Conservation (phyloP, 2,329 filamentous ascomycete species). For the Corynespora cassiicola region DNA sequence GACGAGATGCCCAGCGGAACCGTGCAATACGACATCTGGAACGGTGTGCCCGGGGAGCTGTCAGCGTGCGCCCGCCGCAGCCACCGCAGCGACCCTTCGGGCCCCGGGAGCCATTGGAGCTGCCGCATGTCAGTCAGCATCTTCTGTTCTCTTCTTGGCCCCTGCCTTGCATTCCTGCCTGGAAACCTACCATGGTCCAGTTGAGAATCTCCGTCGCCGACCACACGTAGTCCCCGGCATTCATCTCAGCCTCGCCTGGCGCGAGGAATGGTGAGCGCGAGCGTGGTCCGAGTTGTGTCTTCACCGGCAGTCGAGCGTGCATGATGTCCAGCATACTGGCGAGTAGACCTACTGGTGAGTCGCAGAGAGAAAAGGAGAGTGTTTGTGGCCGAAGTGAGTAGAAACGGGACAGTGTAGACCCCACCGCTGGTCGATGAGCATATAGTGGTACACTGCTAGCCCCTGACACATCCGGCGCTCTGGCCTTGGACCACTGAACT, state of each 20-base stretch:
- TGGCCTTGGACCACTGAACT: no score
- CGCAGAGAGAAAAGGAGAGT: constrained; percentile 44
- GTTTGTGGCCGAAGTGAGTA: constrained; percentile 44
- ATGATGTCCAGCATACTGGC: constrained; percentile 41
- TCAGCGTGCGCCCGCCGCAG: constrained; percentile 45
- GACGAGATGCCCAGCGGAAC: constrained; percentile 50
- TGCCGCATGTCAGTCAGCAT: no score
- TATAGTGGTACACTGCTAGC: background rate
- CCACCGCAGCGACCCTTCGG: constrained; percentile 52
- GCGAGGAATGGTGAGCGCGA: constrained; percentile 39
- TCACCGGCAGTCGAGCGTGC: constrained; percentile 24
- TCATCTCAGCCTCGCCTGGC: constrained; percentile 34
- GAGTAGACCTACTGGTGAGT: constrained; percentile 45
- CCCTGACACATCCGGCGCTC: no score
- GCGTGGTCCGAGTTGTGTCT: constrained; percentile 20
- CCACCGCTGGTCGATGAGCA: constrained; percentile 12
- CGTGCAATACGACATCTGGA: constrained; percentile 25
- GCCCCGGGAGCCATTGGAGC: constrained; percentile 72
- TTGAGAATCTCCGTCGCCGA: constrained; percentile 62
- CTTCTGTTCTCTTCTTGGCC: no score
- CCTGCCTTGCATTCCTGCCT: no score
- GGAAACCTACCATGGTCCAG: constrained; percentile 57
- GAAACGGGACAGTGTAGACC: constrained; percentile 27
- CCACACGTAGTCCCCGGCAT: constrained; percentile 31
- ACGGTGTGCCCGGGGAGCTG: constrained; percentile 8